Evolutionary conservation across 345 rosid species (phyloP).

Genomic region (Abelmoschus esculentus): DNA sequence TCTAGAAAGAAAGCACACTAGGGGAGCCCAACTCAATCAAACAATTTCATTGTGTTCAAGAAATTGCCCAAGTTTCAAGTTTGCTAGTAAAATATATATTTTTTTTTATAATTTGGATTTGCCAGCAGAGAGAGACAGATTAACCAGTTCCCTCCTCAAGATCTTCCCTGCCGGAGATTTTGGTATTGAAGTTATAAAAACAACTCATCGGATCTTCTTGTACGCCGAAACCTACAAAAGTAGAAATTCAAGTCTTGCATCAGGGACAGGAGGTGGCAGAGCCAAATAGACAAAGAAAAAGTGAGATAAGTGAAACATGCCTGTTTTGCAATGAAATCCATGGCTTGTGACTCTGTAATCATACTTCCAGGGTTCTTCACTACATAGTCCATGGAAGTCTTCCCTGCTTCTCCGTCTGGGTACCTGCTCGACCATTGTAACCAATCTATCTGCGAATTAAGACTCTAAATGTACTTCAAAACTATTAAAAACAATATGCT

Average conservation of each 20-base stretch:
- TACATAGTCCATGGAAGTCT: conserved; percentile 89
- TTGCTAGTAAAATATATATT: neutral
- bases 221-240: conserved; percentile 67
- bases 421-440: conserved; percentile 35
- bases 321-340: conserved; percentile 71
- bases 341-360: conserved; percentile 45
- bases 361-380: conserved; percentile 71
- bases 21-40: no score
- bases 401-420: conserved; percentile 88
- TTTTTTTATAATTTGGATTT: conserved; percentile 30
- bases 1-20: no score
- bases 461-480: neutral
- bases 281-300: neutral
- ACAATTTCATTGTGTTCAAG: no score
- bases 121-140: conserved; percentile 28
- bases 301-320: conserved; percentile 22
- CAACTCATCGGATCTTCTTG: conserved; percentile 72
- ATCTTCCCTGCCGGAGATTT: conserved; percentile 79
- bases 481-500: neutral
- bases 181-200: conserved; percentile 57
- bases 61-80: no score
- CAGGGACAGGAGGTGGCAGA: no score
- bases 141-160: conserved; percentile 59
- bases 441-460: neutral
- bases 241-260: neutral